Base-by-base conservation (phyloP, 257 asterid genomes). In the Solanum pinnatisectum region DNA sequence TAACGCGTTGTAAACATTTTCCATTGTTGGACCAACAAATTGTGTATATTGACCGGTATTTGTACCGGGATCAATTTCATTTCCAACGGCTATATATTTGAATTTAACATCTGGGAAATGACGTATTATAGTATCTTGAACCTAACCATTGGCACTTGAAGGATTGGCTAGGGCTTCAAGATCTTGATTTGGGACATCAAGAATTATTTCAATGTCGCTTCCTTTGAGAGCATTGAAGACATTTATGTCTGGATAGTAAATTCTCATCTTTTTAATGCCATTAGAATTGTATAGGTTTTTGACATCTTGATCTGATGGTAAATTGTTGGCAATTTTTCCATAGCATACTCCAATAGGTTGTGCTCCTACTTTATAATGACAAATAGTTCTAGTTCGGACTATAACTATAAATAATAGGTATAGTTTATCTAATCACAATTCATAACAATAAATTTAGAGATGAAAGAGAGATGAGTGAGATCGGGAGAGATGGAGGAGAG, bases 21-120 rank as follows among this genome's bases (percentile, higher is more conserved):
- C 30, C 30, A 30, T 30, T 30, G 30, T 1, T 30, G 30, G 30
- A 30, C 30, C 30, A 30, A 30, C 30, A 30, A 30, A 30, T 30
- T 30, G 30, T 30, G 30, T 30, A 30, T 30, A 30, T 30, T 30
- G 30, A 30, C 30, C 30, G 30, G 46, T 37, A 23, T 6, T 5
- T 23, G 6, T 23, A 1, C 2, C 1, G 3, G 92, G 85, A 46
- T 44, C 20, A 11, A 92, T 88, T 67, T 92, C 92, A 23, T 93
- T 93, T 33, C 95, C 94, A 5, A 89, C 89, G 2, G 90, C 89
- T 27, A 93, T 88, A 88, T 89, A 92, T 42, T 84, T 88, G 84
- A 93, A 91, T 6, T 60, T 90, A 40, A 92, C 91, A 52, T 87
- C 59, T 4, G 85, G 39, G 0, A 22, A 82, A 14, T 86, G 72